Conservation (phyloP, 1,284 basidiomycete genomes). For the Tausonia pullulans region DNA sequence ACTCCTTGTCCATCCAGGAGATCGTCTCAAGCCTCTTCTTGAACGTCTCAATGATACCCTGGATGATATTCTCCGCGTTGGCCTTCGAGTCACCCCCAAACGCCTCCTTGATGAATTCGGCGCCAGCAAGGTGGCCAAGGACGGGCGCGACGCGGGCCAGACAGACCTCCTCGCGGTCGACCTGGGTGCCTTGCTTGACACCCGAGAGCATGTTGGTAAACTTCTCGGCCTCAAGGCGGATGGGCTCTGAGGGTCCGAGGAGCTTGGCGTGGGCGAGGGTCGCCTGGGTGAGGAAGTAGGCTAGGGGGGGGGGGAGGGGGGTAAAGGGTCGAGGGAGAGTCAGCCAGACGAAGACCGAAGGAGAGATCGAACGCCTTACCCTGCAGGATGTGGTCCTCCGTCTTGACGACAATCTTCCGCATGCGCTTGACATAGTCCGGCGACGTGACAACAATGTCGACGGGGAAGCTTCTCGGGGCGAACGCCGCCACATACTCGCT, state of each 20-base stretch:
- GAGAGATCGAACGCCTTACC: neutral
- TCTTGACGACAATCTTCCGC: constrained; percentile 56
- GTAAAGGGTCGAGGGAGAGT: neutral
- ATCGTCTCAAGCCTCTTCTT: constrained; percentile 63
- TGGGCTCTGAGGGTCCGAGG: constrained; percentile 58
- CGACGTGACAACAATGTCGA: constrained; percentile 65
- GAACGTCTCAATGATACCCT: constrained; percentile 74
- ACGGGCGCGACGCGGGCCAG: constrained; percentile 34
- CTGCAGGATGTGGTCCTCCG: constrained; percentile 54
- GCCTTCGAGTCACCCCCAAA: constrained; percentile 68
- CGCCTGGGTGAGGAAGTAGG: constrained; percentile 67
- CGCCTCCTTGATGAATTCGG: constrained; percentile 69
- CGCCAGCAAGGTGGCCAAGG: constrained; percentile 42
- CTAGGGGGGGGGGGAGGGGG: constrained; percentile 25
- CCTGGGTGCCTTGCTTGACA: constrained; percentile 73
- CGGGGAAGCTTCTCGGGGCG: constrained; percentile 64
- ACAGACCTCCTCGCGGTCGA: constrained; percentile 61
- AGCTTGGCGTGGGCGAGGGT: constrained; percentile 54
- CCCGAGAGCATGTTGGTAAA: constrained; percentile 65
- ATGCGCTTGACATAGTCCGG: constrained; percentile 66
- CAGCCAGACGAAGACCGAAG: neutral
- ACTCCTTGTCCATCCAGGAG: constrained; percentile 84
- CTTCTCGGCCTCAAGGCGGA: constrained; percentile 59
- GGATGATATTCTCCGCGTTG: constrained; percentile 74
- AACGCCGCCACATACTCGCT: constrained; percentile 72